Percentiles rank a stretch among this genome's conserved stretches.
Conservation (phyloP, 805 yeast species). For the Saturnispora silvae region DNA sequence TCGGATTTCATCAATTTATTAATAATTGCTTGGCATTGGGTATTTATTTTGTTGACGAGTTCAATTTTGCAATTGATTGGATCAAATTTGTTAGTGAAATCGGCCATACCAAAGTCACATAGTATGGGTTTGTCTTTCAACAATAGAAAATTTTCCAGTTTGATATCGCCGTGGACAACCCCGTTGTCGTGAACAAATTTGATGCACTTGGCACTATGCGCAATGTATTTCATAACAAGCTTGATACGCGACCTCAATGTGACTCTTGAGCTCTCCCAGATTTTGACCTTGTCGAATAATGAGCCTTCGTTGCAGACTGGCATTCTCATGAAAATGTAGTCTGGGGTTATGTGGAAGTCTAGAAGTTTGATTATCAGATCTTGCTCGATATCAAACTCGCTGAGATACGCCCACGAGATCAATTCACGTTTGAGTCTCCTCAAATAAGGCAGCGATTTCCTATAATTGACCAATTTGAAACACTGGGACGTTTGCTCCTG, state of each 20-base stretch:
- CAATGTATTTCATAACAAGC: constrained; percentile 28
- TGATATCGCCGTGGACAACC: constrained; percentile 74
- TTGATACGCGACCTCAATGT: constrained; percentile 10
- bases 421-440: constrained; percentile 62
- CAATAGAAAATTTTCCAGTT: constrained; percentile 68
- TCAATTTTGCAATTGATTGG: neutral
- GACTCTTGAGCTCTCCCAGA: constrained; percentile 40
- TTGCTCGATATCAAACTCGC: constrained; percentile 31
- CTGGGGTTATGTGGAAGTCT: constrained; percentile 49
- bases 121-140: constrained; percentile 42
- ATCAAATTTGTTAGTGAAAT: constrained; percentile 12
- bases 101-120: constrained; percentile 87
- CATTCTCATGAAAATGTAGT: constrained; percentile 58
- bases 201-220: constrained; percentile 50
- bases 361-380: constrained; percentile 53
- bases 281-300: constrained; percentile 58
- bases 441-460: constrained; percentile 36
- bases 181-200: constrained; percentile 52
- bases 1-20: constrained; percentile 1
- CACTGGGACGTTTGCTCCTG: constrained; percentile 17
- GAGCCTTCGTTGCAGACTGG: constrained; percentile 67
- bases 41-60: neutral
- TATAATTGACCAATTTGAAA: constrained; percentile 23
- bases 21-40: constrained; percentile 1
- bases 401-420: constrained; percentile 50